phyloP scores from a whole-genome alignment of 257 asterid genomes.

The Eustoma russellianum region DNA sequence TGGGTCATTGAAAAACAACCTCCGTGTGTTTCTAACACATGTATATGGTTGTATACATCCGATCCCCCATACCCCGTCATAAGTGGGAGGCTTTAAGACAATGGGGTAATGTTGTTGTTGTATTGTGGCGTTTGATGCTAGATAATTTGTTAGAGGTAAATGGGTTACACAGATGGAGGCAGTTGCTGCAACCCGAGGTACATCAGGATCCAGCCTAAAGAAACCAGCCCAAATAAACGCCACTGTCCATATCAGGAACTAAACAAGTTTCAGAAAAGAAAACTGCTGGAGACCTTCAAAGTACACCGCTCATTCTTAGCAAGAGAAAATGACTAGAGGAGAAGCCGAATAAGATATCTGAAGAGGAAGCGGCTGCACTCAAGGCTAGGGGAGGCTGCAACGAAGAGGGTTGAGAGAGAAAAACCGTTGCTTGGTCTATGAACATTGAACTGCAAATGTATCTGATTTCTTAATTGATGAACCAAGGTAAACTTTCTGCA shows the following conservation, averaged over 20 bases:
- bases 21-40: no score
- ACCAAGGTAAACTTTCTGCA: conserved; percentile 22
- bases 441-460: conserved; percentile 18
- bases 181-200: conserved; percentile 40
- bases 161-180: conserved; percentile 93
- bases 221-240: conserved; percentile 37
- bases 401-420: conserved; percentile 87
- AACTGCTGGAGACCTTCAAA: conserved; percentile 33
- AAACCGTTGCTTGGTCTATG: conserved; percentile 52
- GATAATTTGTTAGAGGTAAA: conserved; percentile 41
- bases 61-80: no score
- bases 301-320: conserved; percentile 48
- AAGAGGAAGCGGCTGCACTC: conserved; percentile 85
- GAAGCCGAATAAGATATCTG: conserved; percentile 65
- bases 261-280: conserved; percentile 27
- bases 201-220: conserved; percentile 43
- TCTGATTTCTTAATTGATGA: conserved; percentile 16
- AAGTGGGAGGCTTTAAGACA: no score
- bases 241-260: conserved; percentile 21
- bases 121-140: background rate
- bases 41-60: no score
- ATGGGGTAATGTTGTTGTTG: no score
- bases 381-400: conserved; percentile 91
- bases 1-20: no score
- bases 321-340: conserved; percentile 64